Conservation (phyloP, 1,139 yeast species). For the Wickerhamomyces sp. region DNA sequence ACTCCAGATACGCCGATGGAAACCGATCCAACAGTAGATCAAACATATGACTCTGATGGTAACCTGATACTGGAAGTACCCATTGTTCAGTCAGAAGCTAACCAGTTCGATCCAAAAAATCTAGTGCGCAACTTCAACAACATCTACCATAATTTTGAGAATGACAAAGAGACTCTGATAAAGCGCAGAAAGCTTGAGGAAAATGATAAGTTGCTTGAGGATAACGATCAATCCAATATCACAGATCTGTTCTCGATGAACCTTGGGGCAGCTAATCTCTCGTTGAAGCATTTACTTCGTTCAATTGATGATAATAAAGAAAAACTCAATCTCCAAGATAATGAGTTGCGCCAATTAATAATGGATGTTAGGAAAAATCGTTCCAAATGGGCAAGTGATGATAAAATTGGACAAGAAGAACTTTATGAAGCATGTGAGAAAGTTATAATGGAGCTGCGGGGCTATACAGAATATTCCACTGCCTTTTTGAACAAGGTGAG, state of each 20-base stretch:
- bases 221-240: constrained; percentile 15
- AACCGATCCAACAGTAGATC: constrained; percentile 8
- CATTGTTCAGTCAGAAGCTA: constrained; percentile 17
- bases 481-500: constrained; percentile 93
- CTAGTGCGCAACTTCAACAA: constrained; percentile 46
- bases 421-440: constrained; percentile 95
- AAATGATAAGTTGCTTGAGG: constrained; percentile 64
- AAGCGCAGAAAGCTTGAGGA: constrained; percentile 78
- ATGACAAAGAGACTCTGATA: constrained; percentile 71
- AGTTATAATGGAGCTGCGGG: constrained; percentile 83
- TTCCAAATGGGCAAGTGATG: constrained; percentile 97
- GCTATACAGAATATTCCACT: constrained; percentile 94
- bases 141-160: constrained; percentile 81
- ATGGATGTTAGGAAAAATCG: constrained; percentile 92
- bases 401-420: constrained; percentile 94
- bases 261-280: constrained; percentile 78
- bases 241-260: constrained; percentile 36
- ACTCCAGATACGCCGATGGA: constrained; percentile 31
- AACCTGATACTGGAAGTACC: constrained; percentile 27
- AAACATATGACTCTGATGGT: constrained; percentile 20
- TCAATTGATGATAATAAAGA: constrained; percentile 79
- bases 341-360: constrained; percentile 77
- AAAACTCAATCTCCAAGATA: constrained; percentile 69
- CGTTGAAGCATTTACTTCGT: constrained; percentile 74
- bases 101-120: constrained; percentile 23